Percentiles rank a stretch among this genome's conserved stretches.
These are phyloP conservation scores for Chrysoporthe puriensis DNA, from an alignment of 2,329 filamentous ascomycete genomes.

Conservation along the genomic window DNA sequence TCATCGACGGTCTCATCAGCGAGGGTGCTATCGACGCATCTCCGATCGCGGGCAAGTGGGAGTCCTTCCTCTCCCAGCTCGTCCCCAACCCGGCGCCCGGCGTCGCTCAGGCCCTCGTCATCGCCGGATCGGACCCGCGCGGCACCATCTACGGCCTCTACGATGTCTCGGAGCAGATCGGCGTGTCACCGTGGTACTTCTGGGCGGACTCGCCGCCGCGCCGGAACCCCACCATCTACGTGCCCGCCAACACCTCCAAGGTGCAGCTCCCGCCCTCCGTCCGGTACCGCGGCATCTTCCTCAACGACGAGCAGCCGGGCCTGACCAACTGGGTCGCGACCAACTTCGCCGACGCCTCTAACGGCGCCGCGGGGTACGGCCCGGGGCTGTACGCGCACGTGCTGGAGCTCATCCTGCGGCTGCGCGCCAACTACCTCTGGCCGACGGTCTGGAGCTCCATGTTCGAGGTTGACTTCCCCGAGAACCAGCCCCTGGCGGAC, in stretches of 20 bases:
- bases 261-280: conserved; percentile 63
- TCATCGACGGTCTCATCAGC: conserved; percentile 62
- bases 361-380: conserved; percentile 52
- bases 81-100: conserved; percentile 61
- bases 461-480: conserved; percentile 72
- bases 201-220: conserved; percentile 65
- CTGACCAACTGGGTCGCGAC: conserved; percentile 66
- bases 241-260: conserved; percentile 50
- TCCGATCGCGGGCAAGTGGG: conserved; percentile 66
- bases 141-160: conserved; percentile 73
- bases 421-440: conserved; percentile 77
- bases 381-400: conserved; percentile 70
- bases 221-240: conserved; percentile 57
- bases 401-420: conserved; percentile 71
- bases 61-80: conserved; percentile 65
- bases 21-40: conserved; percentile 61
- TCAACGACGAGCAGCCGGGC: conserved; percentile 72
- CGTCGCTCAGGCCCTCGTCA: conserved; percentile 62
- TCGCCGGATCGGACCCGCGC: conserved; percentile 67
- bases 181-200: conserved; percentile 72
- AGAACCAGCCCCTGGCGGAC: conserved; percentile 70
- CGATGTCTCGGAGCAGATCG: conserved; percentile 73
- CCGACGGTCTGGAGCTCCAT: conserved; percentile 68
- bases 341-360: conserved; percentile 48
- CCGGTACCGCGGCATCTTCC: conserved; percentile 70